Percentiles rank a stretch among this genome's conserved stretches.
phyloP scores from a whole-genome alignment of 768 basidiomycete genomes.

The Suillus alpinus region DNA sequence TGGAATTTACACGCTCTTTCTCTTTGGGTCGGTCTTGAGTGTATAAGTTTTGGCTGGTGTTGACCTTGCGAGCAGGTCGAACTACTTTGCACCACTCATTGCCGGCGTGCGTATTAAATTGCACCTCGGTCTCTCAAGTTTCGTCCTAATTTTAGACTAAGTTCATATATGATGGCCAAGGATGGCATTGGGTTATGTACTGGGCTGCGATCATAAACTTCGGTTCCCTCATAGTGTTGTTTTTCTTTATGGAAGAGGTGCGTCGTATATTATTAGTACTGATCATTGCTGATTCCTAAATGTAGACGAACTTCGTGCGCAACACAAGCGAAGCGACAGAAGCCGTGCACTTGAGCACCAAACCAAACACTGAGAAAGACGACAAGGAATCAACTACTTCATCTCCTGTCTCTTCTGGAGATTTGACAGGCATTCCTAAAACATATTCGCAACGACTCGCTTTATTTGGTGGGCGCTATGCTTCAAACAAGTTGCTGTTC shows the following conservation, averaged over 20 bases:
- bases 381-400: constrained; percentile 11
- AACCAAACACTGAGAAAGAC: constrained; percentile 6
- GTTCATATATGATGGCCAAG: constrained; percentile 20
- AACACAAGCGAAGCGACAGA: constrained; percentile 17
- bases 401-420: constrained; percentile 6
- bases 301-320: constrained; percentile 17
- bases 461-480: constrained; percentile 15
- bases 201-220: constrained; percentile 21
- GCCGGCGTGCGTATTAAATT: constrained; percentile 14
- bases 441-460: constrained; percentile 12
- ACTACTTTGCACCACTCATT: constrained; percentile 20
- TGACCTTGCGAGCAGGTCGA: constrained; percentile 12
- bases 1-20: constrained; percentile 17
- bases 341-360: background rate
- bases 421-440: constrained; percentile 13
- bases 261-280: background rate
- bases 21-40: constrained; percentile 14
- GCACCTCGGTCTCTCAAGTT: background rate
- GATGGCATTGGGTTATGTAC: constrained; percentile 22
- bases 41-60: background rate
- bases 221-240: constrained; percentile 13
- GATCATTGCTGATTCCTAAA: background rate
- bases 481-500: constrained; percentile 17
- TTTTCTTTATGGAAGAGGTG: constrained; percentile 20
- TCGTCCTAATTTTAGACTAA: constrained; percentile 2